These are phyloP conservation scores for Arthrocladium fulminans DNA, from an alignment of 2,329 filamentous ascomycete species.

Conservation along the genomic window DNA sequence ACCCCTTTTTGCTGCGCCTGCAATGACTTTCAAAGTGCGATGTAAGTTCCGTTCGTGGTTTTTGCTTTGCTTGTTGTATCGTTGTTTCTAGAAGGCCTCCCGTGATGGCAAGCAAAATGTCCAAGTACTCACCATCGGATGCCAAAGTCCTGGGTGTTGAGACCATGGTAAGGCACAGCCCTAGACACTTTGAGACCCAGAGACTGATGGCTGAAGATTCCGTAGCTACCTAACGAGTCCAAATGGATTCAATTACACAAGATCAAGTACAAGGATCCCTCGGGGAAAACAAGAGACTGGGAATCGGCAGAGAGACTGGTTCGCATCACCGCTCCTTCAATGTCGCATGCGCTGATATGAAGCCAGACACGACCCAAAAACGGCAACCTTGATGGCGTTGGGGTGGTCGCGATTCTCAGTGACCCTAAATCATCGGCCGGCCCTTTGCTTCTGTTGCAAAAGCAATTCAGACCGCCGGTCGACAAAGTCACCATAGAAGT, in stretches of 20 bases:
- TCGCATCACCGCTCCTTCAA: constrained; percentile 10
- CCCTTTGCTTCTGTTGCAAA: constrained; percentile 39
- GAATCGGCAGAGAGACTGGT: constrained; percentile 39
- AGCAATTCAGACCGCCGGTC: constrained; percentile 51
- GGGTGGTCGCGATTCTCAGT: constrained; percentile 47
- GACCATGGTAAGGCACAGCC: constrained; percentile 16
- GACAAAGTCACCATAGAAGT: constrained; percentile 52
- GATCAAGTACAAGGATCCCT: constrained; percentile 35
- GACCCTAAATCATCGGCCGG: constrained; percentile 31
- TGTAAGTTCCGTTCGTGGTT: not conserved
- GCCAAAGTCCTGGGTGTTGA: constrained; percentile 19
- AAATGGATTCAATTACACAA: constrained; percentile 37
- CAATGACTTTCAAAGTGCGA: too few species aligned
- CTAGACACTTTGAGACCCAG: not conserved
- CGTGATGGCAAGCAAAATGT: constrained; percentile 20
- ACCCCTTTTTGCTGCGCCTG: too few species aligned
- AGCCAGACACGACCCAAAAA: constrained; percentile 24
- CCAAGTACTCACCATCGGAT: constrained; percentile 16
- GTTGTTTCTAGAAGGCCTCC: not conserved
- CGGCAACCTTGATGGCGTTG: constrained; percentile 52
- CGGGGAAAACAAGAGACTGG: constrained; percentile 36
- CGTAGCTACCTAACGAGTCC: constrained; percentile 44
- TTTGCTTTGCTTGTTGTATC: not conserved
- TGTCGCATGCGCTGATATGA: not conserved
- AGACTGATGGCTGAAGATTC: constrained; percentile 54